Percentiles rank a stretch among this genome's conserved stretches.
phyloP scores from a whole-genome alignment of 495 filamentous ascomycete species.

The Aspergillus saccharolyticus region DNA sequence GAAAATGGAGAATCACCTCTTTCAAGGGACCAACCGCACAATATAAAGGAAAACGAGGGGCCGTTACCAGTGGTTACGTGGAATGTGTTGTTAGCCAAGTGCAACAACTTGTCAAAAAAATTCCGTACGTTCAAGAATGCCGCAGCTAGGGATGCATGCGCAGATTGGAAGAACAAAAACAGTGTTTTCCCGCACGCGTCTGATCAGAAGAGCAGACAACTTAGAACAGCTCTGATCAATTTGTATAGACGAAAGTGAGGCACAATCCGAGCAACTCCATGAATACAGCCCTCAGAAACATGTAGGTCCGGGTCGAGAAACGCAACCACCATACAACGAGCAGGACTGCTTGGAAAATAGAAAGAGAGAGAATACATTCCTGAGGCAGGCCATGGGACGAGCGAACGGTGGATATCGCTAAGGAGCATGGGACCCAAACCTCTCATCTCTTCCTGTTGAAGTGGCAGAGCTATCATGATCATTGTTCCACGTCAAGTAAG shows the following conservation, averaged over 20 bases:
- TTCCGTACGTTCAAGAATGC: constrained; percentile 8
- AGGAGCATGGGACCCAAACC: constrained; percentile 22
- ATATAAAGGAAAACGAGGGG: constrained; percentile 5
- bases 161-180: not conserved
- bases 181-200: not conserved
- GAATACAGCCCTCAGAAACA: not conserved
- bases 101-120: constrained; percentile 1
- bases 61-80: constrained; percentile 14
- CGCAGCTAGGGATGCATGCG: constrained; percentile 11
- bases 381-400: constrained; percentile 6
- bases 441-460: constrained; percentile 47
- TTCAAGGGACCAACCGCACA: not conserved
- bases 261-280: not conserved
- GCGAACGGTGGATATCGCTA: constrained; percentile 10
- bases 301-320: not conserved
- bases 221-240: not conserved
- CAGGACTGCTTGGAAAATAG: constrained; percentile 1
- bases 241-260: not conserved
- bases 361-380: not conserved
- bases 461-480: constrained; percentile 62
- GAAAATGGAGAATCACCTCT: constrained; percentile 9
- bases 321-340: constrained; percentile 2
- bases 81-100: constrained; percentile 10
- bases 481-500: constrained; percentile 96
- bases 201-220: not conserved